phyloP scores from a whole-genome alignment of 192 early-diverging fungal genomes.

The Pilaira anomala region DNA sequence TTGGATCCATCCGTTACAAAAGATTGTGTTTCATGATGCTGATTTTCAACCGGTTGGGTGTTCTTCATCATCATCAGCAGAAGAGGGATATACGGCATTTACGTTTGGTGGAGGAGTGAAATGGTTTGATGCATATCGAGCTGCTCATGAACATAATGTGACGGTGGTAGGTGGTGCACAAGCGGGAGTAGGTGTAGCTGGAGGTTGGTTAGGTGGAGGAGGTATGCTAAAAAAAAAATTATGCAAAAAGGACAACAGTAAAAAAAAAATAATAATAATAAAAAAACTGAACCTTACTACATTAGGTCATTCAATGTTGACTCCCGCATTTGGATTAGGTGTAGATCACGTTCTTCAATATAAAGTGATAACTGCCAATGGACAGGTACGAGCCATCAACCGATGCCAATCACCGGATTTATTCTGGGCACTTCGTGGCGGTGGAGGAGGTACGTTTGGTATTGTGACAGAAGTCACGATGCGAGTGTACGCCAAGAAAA shows the following conservation, averaged over 20 bases:
- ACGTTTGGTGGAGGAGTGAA: constrained; percentile 38
- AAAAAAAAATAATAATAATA: too few relatives aligned
- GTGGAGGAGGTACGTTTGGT: constrained; percentile 49
- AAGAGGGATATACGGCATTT: background rate
- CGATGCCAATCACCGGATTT: constrained; percentile 47
- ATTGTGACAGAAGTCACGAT: constrained; percentile 44
- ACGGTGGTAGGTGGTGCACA: constrained; percentile 16
- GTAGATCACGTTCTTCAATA: constrained; percentile 51
- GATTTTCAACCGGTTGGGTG: constrained; percentile 36
- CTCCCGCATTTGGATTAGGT: constrained; percentile 41
- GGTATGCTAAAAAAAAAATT: constrained; percentile 7
- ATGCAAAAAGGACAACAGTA: too few relatives aligned
- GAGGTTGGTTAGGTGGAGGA: constrained; percentile 18
- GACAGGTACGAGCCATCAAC: constrained; percentile 37
- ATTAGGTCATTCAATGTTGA: constrained; percentile 37
- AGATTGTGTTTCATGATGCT: constrained; percentile 24
- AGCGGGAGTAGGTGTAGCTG: constrained; percentile 1
- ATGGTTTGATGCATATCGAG: constrained; percentile 25
- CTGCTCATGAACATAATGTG: background rate
- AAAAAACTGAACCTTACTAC: too few relatives aligned
- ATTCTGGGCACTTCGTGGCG: constrained; percentile 63
- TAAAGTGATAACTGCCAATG: constrained; percentile 44
- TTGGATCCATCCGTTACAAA: constrained; percentile 44
- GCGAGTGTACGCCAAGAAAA: too few relatives aligned
- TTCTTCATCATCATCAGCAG: background rate